Base-by-base conservation (phyloP, 225 moss, liverwort and hornwort genomes). In the Sphagnum contortum region DNA sequence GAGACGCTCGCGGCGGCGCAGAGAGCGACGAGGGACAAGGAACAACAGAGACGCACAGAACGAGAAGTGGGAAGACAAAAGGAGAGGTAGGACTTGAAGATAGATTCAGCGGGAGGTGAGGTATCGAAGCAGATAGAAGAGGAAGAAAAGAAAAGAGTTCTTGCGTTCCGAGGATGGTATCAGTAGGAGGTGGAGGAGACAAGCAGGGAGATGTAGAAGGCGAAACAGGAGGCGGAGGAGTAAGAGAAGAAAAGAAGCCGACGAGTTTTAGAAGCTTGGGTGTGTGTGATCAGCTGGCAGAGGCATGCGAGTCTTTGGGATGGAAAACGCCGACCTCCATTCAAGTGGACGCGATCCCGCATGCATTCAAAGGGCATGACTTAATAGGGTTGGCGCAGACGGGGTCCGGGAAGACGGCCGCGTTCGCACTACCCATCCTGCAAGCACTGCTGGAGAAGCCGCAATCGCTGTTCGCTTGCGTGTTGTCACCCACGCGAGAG, bases 381-480 rank as follows among this genome's bases (percentile, higher is more conserved):
- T 76, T 95, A 71, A 95, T 95, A 44, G 95, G 95, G 49, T 61
- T 95, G 12, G 95, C 95, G 5, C 95, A 95, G 65, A 95, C 95
- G 2, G 95, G 95, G 3, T 95, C 95, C 0, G 95, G 95, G 3
- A 95, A 95, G 72, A 95, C 95, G 9, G 95, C 77, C 45, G 90
- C 95, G 3, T 95, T 95, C 59, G 95, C 89, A 9, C 64, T 95
- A 59, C 95, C 95, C 3, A 95, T 95, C 60, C 71, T 95, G 7
- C 95, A 95, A 67, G 92, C 89, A 47, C 66, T 95, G 58, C 80
- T 95, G 1, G 92, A 90, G 8, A 88, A 90, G 52, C 81, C 88
- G 13, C 95, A 95, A 70, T 75, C 84, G n/a, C 71, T 95, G 14
- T 95, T 88, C 55, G 92, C 95, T 3, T 95, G 95, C 62, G 75